phyloP scores from a whole-genome alignment of 106 monocot genomes.

The Ottelia alismoides region DNA sequence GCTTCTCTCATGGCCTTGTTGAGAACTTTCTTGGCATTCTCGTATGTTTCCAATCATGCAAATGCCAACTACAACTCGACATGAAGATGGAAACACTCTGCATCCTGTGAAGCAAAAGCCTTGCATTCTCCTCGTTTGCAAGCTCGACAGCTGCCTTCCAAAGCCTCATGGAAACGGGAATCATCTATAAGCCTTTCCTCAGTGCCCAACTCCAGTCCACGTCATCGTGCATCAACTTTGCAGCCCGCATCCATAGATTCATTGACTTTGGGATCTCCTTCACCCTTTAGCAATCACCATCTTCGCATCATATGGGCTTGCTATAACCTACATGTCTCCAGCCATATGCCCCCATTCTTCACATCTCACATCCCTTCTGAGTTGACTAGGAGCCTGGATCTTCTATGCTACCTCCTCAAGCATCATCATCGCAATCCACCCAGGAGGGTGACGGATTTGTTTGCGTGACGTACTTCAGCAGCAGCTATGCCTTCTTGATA shows the following conservation, averaged over 20 bases:
- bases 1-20: conserved; percentile 84
- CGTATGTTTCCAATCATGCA: conserved; percentile 86
- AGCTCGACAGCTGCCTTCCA: conserved; percentile 97
- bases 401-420: conserved; percentile 93
- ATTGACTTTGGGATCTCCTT: conserved; percentile 80
- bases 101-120: conserved; percentile 79
- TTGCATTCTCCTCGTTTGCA: conserved; percentile 87
- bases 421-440: conserved; percentile 92
- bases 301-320: conserved; percentile 84
- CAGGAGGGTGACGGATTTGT: conserved; percentile 95
- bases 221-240: conserved; percentile 52
- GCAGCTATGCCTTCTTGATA: conserved; percentile 87
- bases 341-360: conserved; percentile 96
- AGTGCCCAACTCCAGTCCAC: conserved; percentile 52
- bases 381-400: conserved; percentile 74
- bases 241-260: conserved; percentile 90
- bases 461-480: conserved; percentile 90
- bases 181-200: conserved; percentile 83
- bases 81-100: conserved; percentile 90
- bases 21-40: conserved; percentile 82
- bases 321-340: no score
- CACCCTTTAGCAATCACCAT: conserved; percentile 78
- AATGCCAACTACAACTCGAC: conserved; percentile 94
- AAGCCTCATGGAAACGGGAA: conserved; percentile 81
- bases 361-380: conserved; percentile 93